Base-by-base conservation (phyloP, 495 filamentous ascomycete species). In the Amniculicola lignicola region DNA sequence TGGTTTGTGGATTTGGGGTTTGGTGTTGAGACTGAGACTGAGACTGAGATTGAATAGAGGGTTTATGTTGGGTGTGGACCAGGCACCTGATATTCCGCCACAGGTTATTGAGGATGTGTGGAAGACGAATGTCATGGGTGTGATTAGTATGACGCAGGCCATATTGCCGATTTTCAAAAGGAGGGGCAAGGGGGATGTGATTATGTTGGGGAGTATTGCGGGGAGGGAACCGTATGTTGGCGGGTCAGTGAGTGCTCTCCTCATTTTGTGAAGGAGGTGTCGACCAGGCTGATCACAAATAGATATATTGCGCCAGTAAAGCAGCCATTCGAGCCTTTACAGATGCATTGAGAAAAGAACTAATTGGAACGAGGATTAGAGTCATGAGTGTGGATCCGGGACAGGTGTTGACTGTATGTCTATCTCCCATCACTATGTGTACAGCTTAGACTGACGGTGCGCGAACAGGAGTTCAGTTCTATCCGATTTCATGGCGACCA, bases 81-180 rank as follows among this genome's bases (percentile, higher is more conserved):
- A 88, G 67, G 87, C 90, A 0, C 89, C 89, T 44, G 79, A 87
- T 38, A 96, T 98, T 64, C 78, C 74, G 18, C 78, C 87, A 63
- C 82, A 85, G 54, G 91, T 97, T 74, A 85, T 96, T 53, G 77
- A 85, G 58, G 65, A 82, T 69, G 95, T 97, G 88, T 85, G 95
- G 62, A 74, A 80, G 41, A 96, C 92, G 40, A 98, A 98, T 71
- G 90, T 96, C 44, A 90, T 82, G 1, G 93, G 93, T 12, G 75
- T 97, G 19, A 94, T 98, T 74, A 87, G 91, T 75, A 93, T 98
- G 88, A 96, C 93, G 5, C 93, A 98, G 75, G 89, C 88, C 16
- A 74, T 95, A 35, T 77, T 98, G 16, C 81, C 84, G n/a, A 84
- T 90, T 67, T 94, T 90, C 79, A 86, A 90, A 75, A 80, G 81